Evolutionary conservation across 768 basidiomycete genomes (phyloP), one percentile per base, ranked within the genome.

Genomic region (Mrakia blollopis): DNA sequence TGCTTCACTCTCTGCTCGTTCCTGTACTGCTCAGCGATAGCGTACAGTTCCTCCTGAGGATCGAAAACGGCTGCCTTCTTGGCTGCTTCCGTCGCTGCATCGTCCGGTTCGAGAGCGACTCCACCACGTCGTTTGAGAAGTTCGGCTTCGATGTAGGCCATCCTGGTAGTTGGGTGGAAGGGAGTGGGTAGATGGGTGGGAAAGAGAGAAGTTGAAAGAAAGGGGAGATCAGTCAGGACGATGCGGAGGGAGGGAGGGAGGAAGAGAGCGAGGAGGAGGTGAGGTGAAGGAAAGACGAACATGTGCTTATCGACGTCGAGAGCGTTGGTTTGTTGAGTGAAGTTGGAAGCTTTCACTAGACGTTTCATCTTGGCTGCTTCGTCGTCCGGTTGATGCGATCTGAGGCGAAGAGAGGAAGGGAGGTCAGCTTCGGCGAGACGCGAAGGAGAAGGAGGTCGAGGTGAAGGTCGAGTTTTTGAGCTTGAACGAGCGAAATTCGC

Each of bases 251-350:
- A 62, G 62, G 28, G 28, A 75, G 37, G 37, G 63, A 30, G 25
- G 37, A 69, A 21, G 52, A 21, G 18, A 73, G n/a, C 2, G 32
- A 54, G 71, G 21, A 28, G 30, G n/a, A 21, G 11, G 37, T 30
- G 35, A 41, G 16, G 8, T 37, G n/a, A n/a, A n/a, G n/a, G n/a
- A n/a, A n/a, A n/a, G n/a, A 85, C 92, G 71, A 76, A 94, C 96
- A 98, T 98, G 81, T 98, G 97, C 82, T 98, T 98, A 85, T 99
- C 96, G 35, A 97, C 94, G 82, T 98, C 96, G 30, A 98, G 87
- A 1, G 90, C 89, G 82, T 97, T 96, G 6, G 96, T 99, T 84
- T 98, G 96, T 79, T 95, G 93, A 0, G 97, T 99, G 82, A 99
- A 98, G 85, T 97, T 97, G 84, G 92, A 96, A 13, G 78, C 77